Conservation (phyloP, 352 stramenopile genomes). For the Nothophytophthora sp. region DNA sequence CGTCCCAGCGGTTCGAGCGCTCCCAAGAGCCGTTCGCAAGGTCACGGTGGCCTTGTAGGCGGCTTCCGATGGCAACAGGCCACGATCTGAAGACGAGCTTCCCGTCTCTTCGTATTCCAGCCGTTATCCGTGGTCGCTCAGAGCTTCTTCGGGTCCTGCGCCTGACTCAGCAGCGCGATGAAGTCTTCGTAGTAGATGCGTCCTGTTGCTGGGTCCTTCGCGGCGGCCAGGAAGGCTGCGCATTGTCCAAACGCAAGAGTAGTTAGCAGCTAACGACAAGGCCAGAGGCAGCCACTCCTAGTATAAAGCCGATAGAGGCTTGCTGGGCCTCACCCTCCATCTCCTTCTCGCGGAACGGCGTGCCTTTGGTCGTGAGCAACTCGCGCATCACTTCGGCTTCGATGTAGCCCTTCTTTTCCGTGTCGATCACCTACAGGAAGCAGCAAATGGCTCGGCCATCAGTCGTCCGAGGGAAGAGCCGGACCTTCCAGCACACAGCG, state of each 20-base stretch:
- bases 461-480: not conserved
- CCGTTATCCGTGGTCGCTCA: slow-evolving; percentile 1
- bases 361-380: slow-evolving; percentile 88
- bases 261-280: not conserved
- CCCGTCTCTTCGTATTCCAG: not conserved
- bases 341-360: slow-evolving; percentile 91
- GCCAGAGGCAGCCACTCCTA: not conserved
- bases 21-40: slow-evolving; percentile 31
- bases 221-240: slow-evolving; percentile 74
- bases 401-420: slow-evolving; percentile 87
- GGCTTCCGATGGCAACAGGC: not conserved
- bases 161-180: slow-evolving; percentile 75
- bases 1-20: slow-evolving; percentile 9
- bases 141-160: slow-evolving; percentile 46
- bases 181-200: slow-evolving; percentile 94
- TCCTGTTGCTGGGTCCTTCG: slow-evolving; percentile 85
- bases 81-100: too few species aligned
- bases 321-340: slow-evolving; percentile 76
- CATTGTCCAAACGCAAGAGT: too few species aligned
- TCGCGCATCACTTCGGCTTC: slow-evolving; percentile 90
- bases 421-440: slow-evolving; percentile 52
- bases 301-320: not conserved
- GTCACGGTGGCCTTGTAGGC: slow-evolving; percentile 44
- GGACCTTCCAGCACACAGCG: not conserved
- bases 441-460: too few species aligned